phyloP scores from a whole-genome alignment of 2,329 filamentous ascomycete species.

The Parafenestella ontariensis region DNA sequence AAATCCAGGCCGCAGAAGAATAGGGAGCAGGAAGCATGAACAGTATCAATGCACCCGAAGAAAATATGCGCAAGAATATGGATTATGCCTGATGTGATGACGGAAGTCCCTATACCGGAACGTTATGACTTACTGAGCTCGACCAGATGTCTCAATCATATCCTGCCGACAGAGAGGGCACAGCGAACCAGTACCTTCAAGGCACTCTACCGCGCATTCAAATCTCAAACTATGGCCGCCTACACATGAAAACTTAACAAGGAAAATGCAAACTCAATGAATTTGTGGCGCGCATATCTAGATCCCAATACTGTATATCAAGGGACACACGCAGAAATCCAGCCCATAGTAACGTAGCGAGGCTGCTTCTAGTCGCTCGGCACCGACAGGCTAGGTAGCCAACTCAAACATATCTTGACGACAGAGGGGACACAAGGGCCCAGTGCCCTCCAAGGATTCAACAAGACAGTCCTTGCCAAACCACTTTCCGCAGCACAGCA shows the following conservation, averaged over 20 bases:
- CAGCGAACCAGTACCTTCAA: not conserved
- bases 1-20: too few relatives aligned
- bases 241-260: not conserved
- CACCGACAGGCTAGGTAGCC: too few relatives aligned
- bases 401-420: not conserved
- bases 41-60: too few relatives aligned
- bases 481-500: not conserved
- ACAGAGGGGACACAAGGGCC: slow-evolving; percentile 2
- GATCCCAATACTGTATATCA: too few relatives aligned
- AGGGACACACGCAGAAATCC: too few relatives aligned
- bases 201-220: not conserved
- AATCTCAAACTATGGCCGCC: not conserved
- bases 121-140: not conserved
- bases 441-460: not conserved
- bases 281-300: too few relatives aligned
- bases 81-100: not conserved
- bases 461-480: not conserved
- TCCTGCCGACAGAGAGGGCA: slow-evolving; percentile 2
- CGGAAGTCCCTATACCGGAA: too few relatives aligned
- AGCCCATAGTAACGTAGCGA: too few relatives aligned
- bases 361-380: too few relatives aligned
- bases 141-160: not conserved
- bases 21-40: too few relatives aligned
- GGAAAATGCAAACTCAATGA: too few relatives aligned
- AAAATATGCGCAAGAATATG: too few relatives aligned